Evolutionary conservation across 805 yeast genomes (phyloP).

Genomic region (Komagataella pseudopastoris): DNA sequence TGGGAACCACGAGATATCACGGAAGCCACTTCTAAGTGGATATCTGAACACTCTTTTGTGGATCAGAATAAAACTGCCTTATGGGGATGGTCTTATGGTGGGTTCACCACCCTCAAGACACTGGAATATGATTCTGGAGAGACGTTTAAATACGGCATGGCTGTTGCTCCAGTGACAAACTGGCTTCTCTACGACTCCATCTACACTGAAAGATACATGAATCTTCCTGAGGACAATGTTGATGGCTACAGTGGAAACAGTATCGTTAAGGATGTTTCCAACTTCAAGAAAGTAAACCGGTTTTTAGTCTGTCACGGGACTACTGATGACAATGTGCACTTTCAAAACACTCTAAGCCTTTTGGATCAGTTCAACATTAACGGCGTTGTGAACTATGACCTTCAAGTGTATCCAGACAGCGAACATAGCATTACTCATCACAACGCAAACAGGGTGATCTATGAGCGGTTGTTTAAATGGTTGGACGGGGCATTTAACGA

Average conservation of each 20-base stretch:
- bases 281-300: slow-evolving; percentile 34
- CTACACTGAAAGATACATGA: slow-evolving; percentile 71
- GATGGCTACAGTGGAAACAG: slow-evolving; percentile 35
- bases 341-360: slow-evolving; percentile 52
- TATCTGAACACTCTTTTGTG: slow-evolving; percentile 29
- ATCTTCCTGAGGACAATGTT: slow-evolving; percentile 32
- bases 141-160: slow-evolving; percentile 60
- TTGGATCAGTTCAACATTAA: slow-evolving; percentile 41
- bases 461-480: slow-evolving; percentile 63
- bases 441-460: slow-evolving; percentile 66
- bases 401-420: slow-evolving; percentile 86
- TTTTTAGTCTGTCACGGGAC: slow-evolving; percentile 72
- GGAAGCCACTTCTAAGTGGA: slow-evolving; percentile 33
- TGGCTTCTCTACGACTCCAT: slow-evolving; percentile 69
- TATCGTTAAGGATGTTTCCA: slow-evolving; percentile 21
- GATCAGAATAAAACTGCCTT: slow-evolving; percentile 45
- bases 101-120: slow-evolving; percentile 62
- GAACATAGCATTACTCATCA: slow-evolving; percentile 75
- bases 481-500: slow-evolving; percentile 10
- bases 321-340: slow-evolving; percentile 76
- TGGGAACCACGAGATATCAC: slow-evolving; percentile 70
- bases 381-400: slow-evolving; percentile 61
- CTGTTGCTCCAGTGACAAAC: slow-evolving; percentile 78
- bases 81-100: slow-evolving; percentile 91
- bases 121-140: slow-evolving; percentile 51